These are phyloP conservation scores for Galerina sulciceps DNA, from an alignment of 768 basidiomycete species.

Conservation along the genomic window DNA sequence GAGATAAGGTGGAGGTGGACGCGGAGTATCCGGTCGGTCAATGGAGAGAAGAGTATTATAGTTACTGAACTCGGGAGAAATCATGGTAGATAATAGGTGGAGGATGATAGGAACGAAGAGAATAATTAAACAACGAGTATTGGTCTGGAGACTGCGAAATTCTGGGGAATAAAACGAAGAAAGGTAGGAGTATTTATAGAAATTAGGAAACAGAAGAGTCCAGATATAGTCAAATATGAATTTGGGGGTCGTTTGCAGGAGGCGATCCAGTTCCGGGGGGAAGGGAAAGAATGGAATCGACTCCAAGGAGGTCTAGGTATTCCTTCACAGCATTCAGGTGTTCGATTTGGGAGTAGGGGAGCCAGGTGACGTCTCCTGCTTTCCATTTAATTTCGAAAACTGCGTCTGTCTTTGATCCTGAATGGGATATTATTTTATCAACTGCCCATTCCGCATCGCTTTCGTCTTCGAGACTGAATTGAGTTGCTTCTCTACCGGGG, in stretches of 20 bases:
- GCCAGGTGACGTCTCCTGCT: constrained; percentile 18
- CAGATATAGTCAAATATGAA: not conserved
- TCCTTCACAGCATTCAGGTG: constrained; percentile 22
- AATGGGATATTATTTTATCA: not conserved
- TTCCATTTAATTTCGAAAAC: constrained; percentile 15
- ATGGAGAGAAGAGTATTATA: too few species aligned
- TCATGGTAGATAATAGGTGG: too few species aligned
- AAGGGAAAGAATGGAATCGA: constrained; percentile 6
- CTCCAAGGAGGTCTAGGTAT: constrained; percentile 35
- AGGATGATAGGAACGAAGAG: too few species aligned
- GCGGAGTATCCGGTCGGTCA: too few species aligned
- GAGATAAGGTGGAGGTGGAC: too few species aligned
- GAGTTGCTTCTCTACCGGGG: constrained; percentile 27
- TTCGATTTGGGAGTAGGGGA: constrained; percentile 23
- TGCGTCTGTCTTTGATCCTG: not conserved
- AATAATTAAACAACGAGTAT: too few species aligned
- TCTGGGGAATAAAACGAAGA: not conserved
- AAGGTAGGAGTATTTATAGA: not conserved
- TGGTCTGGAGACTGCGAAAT: not conserved
- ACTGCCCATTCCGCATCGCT: not conserved
- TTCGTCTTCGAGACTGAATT: constrained; percentile 11
- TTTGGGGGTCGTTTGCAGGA: constrained; percentile 3
- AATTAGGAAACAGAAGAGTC: not conserved
- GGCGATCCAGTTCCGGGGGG: constrained; percentile 1
- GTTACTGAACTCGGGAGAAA: too few species aligned